Evolutionary conservation across 345 rosid species (phyloP), one percentile per base, ranked within the genome.

Genomic region (Leavenworthia alabamica): DNA sequence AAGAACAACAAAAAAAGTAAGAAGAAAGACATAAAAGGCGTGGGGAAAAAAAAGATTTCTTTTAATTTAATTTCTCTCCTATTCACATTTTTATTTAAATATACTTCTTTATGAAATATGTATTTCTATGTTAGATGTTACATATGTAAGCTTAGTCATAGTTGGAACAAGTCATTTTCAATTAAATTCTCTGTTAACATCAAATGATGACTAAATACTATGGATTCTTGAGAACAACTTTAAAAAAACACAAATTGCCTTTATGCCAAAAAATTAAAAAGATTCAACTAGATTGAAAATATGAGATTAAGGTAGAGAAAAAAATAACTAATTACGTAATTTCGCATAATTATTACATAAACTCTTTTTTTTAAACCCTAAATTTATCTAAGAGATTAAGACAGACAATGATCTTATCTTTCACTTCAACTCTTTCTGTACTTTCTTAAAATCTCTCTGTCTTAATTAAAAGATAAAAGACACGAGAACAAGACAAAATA

Each of bases 11-110:
- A n/a, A n/a, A n/a, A n/a, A n/a, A n/a, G 19, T 11, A 14, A 59
- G 57, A 57, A 67, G 64, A 68, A 10, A 60, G 67, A 60, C 65
- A 68, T 37, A 68, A 68, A 68, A 16, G 14, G 53, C 62, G 61
- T 68, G 55, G 17, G 61, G 66, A 26, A 12, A 49, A 47, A 67
- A 49, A 33, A 49, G 41, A 41, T 35, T 26, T 7, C 0, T 51
- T 42, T 15, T 7, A 8, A 7, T 33, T 7, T 13, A 1, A 26
- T 55, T n/a, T n/a, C n/a, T n/a, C n/a, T n/a, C n/a, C n/a, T n/a
- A n/a, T n/a, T n/a, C 8, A 59, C 11, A 24, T 1, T n/a, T 2
- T 35, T 36, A 0, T 12, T 3, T 0, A 2, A 13, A n/a, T n/a
- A n/a, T n/a, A n/a, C n/a, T n/a, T n/a, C n/a, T n/a, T n/a, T n/a